A percentile compares a stretch with the other conserved stretches of the same genome.
Conservation (phyloP, 257 asterid species). For the Handroanthus guayacan region DNA sequence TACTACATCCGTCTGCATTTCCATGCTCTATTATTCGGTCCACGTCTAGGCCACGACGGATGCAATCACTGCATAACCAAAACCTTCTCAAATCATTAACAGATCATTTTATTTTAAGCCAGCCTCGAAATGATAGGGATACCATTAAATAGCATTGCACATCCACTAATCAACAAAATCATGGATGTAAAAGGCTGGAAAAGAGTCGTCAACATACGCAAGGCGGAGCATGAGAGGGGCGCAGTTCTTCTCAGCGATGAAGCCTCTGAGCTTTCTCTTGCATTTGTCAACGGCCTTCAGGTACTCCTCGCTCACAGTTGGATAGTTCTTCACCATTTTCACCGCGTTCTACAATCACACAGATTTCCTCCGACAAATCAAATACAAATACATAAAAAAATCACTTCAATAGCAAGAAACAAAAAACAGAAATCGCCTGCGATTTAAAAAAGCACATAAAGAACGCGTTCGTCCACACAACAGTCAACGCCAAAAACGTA, state of each 20-base stretch:
- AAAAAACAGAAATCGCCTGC: neutral
- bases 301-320: slow-evolving; percentile 82
- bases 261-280: slow-evolving; percentile 85
- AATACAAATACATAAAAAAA: neutral
- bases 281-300: slow-evolving; percentile 73
- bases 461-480: neutral
- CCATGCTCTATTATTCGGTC: neutral
- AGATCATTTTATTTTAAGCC: neutral
- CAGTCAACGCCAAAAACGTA: neutral
- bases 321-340: slow-evolving; percentile 79
- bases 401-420: neutral
- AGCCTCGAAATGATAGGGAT: neutral
- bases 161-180: neutral
- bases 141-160: neutral
- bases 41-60: neutral
- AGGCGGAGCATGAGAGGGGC: slow-evolving; percentile 94
- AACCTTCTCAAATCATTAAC: slow-evolving; percentile 1
- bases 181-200: neutral
- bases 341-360: slow-evolving; percentile 41
- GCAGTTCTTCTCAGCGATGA: slow-evolving; percentile 86
- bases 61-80: neutral
- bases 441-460: neutral
- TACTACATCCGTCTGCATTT: too few species aligned
- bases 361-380: slow-evolving; percentile 6
- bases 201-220: slow-evolving; percentile 55